Base-by-base conservation (phyloP, 768 basidiomycete genomes). In the Fomitopsis pulvina region DNA sequence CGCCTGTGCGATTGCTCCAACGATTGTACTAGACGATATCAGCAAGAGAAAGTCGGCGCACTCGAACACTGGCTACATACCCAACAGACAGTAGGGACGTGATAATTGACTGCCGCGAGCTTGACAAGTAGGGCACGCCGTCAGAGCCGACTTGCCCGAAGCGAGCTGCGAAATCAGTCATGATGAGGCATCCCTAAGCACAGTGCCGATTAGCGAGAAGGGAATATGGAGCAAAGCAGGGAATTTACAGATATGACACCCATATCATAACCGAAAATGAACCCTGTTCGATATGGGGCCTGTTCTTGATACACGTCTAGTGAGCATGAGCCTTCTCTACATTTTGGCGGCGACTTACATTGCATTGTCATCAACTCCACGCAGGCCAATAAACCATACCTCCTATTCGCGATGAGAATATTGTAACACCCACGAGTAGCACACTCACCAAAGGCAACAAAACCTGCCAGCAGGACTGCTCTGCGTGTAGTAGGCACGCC, bases 71-170 rank as follows among this genome's bases (percentile, higher is more conserved):
- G n/a, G n/a, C n/a, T 22, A 59, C 76, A 28, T 60, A 81, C 81
- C 85, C 86, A 20, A 84, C 87, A 18, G 84, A 87, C 4, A 89
- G 70, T 2, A 88, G 72, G 4, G 86, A 89, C 0, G 87, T 87
- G 47, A 89, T 89, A 44, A 88, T 83, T 0, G 83, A 84, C 58
- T 87, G 83, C 29, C 85, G 72, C 22, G 78, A 77, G 51, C 77
- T 76, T 1, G 80, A 77, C 10, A 91, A 66, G 52, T 76, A 68
- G 42, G 68, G 67, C 27, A 66, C 54, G 3, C 83, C 84, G 52
- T 77, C 60, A 2, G 63, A 58, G 41, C 65, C 73, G 2, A 72
- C 45, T 58, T 80, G 69, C 29, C 85, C 87, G 59, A 89, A 88
- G 12, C 85, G 77, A 47, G 68, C 56, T 56, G 85, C 73, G 62